Evolutionary conservation across 1,139 yeast species (phyloP).

Genomic region (Taphrina confusa): DNA sequence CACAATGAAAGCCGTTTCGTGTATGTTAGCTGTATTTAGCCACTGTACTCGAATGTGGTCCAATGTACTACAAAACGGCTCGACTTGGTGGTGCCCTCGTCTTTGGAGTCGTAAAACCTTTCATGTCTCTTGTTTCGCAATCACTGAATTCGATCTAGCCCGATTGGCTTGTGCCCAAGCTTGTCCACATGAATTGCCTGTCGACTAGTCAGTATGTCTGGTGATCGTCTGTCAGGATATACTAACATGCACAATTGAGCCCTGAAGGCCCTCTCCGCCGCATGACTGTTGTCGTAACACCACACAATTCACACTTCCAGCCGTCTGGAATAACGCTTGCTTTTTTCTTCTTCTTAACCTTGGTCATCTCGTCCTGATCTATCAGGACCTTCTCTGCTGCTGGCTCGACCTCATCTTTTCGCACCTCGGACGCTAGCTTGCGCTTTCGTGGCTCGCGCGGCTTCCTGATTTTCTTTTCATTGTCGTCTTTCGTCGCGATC

Average conservation of each 20-base stretch:
- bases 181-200: constrained; percentile 21
- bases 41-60: too few relatives aligned
- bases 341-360: constrained; percentile 1
- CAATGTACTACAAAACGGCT: too few relatives aligned
- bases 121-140: not conserved
- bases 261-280: constrained; percentile 21
- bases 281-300: constrained; percentile 18
- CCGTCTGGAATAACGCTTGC: constrained; percentile 24
- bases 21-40: too few relatives aligned
- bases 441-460: not conserved
- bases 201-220: not conserved
- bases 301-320: constrained; percentile 20
- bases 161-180: constrained; percentile 15
- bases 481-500: not conserved
- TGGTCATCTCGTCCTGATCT: too few relatives aligned
- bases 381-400: too few relatives aligned
- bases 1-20: too few relatives aligned
- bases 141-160: constrained; percentile 1
- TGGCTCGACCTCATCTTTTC: too few relatives aligned
- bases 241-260: constrained; percentile 20
- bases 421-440: too few relatives aligned
- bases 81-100: too few relatives aligned
- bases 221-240: too few relatives aligned
- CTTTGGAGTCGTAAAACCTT: not conserved
- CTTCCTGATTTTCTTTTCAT: not conserved